These are phyloP conservation scores for Mikania micrantha DNA, from an alignment of 129 eudicot genomes.

Conservation along the genomic window DNA sequence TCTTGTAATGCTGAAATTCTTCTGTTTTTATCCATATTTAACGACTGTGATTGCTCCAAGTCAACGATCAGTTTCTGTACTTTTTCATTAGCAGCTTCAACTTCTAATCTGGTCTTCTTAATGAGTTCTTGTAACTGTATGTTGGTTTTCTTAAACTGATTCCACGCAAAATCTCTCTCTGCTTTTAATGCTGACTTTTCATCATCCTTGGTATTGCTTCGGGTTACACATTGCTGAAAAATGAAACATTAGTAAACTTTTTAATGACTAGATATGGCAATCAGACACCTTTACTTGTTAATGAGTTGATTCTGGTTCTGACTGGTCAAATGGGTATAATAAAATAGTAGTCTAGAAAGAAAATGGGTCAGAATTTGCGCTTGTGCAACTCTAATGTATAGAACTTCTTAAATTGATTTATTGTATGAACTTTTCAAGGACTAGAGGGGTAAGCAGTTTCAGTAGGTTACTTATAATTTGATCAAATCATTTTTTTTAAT, in stretches of 20 bases:
- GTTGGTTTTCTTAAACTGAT: conserved; percentile 49
- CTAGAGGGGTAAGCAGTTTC: background rate
- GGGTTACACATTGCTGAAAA: conserved; percentile 17
- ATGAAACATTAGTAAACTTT: background rate
- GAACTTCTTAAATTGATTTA: background rate
- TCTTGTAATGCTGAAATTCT: too few species aligned
- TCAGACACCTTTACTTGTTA: too few species aligned
- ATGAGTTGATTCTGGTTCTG: background rate
- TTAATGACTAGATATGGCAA: background rate
- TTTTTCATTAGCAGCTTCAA: conserved; percentile 41
- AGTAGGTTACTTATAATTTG: background rate
- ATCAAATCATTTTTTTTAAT: background rate
- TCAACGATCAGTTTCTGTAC: conserved; percentile 26
- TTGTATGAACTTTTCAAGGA: background rate
- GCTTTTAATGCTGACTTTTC: conserved; percentile 42
- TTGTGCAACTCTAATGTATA: background rate
- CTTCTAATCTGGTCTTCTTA: conserved; percentile 34
- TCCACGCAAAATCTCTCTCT: conserved; percentile 68
- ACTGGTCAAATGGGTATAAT: background rate
- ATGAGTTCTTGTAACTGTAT: conserved; percentile 29
- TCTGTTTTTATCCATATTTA: too few species aligned
- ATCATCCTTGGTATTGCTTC: conserved; percentile 20
- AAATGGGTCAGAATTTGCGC: too few species aligned
- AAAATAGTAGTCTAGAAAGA: too few species aligned
- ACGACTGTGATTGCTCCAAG: conserved; percentile 43